Base-by-base conservation (phyloP, 805 yeast genomes). In the Debaryomyces hansenii region DNA sequence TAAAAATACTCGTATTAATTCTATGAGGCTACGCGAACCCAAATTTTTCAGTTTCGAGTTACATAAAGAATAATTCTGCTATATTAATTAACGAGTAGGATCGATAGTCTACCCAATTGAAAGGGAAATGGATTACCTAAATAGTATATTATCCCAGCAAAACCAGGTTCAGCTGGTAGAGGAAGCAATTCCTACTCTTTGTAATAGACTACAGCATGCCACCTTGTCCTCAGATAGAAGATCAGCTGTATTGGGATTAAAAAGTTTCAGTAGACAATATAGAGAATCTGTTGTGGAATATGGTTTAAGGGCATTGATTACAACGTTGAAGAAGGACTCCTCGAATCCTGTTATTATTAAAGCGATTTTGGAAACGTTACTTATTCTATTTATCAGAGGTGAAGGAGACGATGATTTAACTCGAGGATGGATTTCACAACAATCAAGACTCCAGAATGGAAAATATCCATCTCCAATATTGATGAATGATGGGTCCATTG, bases 271-370 rank as follows among this genome's bases (percentile, higher is more conserved):
- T 49, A 76, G 97, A 46, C 89, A 90, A 56, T 90, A 85, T 62
- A 72, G 99, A 50, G 99, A 94, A 64, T 74, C 85, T 2, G 97
- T 94, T 1, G 89, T 91, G 39, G 95, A 96, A 31, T 81, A 85
- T 49, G 97, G 96, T 2, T 71, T 91, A 29, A 75, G 90, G 46
- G 87, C 90, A 0, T 69, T 94, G 42, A 76, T 94, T 12, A 63
- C 72, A 20, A 82, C 91, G 0, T 68, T 94, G 42, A 68, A 70
- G 33, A 79, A 80, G 37, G 97, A 88, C 61, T 56, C 69, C 2
- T 78, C 77, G n/a, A 96, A 90, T 59, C 72, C 78, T 4, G 88
- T 82, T 35, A 80, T 87, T 9, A 82, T 86, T 20, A 85, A 85
- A 54, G 91, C 96, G 0, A 77, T 90, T 10, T 67, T 94, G 42